These are phyloP conservation scores for Oryza glumipatula DNA, from an alignment of 176 grass and related monocot species.

Conservation along the genomic window DNA sequence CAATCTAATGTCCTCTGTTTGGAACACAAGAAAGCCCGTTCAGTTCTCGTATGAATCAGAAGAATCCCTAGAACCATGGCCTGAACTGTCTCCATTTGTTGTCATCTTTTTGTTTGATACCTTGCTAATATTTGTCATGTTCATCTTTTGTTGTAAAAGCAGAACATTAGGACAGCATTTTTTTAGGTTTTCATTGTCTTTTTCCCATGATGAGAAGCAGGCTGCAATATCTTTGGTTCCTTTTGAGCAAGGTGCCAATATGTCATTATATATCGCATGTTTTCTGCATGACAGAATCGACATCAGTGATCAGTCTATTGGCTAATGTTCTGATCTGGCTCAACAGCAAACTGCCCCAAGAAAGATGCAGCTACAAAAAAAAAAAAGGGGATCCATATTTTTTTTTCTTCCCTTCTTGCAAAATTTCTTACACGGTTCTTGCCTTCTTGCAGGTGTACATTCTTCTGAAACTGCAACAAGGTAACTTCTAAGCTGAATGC, in stretches of 20 bases:
- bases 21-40: neutral
- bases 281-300: neutral
- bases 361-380: neutral
- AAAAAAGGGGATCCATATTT: neutral
- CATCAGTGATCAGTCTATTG: neutral
- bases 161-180: neutral
- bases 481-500: neutral
- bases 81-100: neutral
- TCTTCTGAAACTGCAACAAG: neutral
- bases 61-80: neutral
- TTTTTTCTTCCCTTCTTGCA: neutral
- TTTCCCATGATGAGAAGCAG: neutral
- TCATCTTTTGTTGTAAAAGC: neutral
- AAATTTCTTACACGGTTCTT: neutral
- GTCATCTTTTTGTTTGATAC: neutral
- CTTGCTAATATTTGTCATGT: neutral
- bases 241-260: neutral
- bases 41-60: neutral
- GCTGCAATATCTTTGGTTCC: neutral
- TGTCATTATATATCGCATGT: neutral
- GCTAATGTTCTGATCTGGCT: neutral
- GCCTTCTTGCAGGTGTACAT: neutral
- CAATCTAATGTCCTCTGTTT: neutral
- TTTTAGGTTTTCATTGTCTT: conserved; percentile 17
- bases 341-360: neutral